These are phyloP conservation scores for Chytriomyces sp. DNA, from an alignment of 192 early-diverging fungal genomes.

Conservation along the genomic window DNA sequence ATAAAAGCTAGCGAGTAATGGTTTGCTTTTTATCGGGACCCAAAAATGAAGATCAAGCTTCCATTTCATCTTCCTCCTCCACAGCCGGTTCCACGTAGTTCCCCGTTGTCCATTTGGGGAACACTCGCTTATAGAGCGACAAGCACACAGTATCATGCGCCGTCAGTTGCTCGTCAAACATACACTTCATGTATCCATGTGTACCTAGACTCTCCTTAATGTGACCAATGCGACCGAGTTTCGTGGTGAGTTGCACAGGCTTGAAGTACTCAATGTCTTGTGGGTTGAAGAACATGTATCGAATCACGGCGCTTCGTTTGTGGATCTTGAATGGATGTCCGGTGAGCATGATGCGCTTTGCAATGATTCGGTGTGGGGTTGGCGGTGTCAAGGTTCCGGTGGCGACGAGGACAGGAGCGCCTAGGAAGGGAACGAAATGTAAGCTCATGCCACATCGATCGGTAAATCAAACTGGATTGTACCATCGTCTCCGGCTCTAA, in stretches of 20 bases:
- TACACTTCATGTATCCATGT: conserved; percentile 95
- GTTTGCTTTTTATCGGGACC: background rate
- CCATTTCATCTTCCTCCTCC: conserved; percentile 8
- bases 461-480: background rate
- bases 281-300: conserved; percentile 96
- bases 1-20: background rate
- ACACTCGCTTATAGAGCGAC: conserved; percentile 94
- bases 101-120: conserved; percentile 91
- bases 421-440: background rate
- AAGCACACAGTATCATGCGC: conserved; percentile 96
- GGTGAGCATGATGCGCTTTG: conserved; percentile 92
- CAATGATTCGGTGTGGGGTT: conserved; percentile 83
- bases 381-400: conserved; percentile 77
- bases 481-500: conserved; percentile 50
- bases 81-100: conserved; percentile 13
- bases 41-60: background rate
- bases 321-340: conserved; percentile 95
- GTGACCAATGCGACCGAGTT: conserved; percentile 88
- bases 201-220: conserved; percentile 93
- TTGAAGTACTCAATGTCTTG: conserved; percentile 96
- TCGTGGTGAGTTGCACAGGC: conserved; percentile 90
- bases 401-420: conserved; percentile 70
- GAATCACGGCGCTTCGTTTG: conserved; percentile 88
- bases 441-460: background rate
- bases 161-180: conserved; percentile 85